Conservation (phyloP, 768 basidiomycete species). For the Pulveroboletus sp. region DNA sequence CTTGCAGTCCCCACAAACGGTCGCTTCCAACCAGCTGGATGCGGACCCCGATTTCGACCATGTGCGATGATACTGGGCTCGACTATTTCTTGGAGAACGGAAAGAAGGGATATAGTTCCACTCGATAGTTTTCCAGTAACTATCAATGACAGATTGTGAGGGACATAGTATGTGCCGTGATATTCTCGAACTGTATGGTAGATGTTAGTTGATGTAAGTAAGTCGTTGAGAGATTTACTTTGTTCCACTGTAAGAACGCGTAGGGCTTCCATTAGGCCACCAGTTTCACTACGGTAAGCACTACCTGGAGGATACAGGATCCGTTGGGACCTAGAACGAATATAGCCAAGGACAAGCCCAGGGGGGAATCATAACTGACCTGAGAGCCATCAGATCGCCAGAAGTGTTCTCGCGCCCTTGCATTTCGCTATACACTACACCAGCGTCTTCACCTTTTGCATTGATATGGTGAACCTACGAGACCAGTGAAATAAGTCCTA, state of each 20-base stretch:
- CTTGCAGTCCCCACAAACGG: conserved; percentile 91
- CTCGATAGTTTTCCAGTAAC: conserved; percentile 84
- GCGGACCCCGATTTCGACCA: conserved; percentile 64
- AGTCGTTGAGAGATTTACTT: conserved; percentile 48
- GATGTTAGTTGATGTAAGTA: conserved; percentile 14
- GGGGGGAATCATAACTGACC: conserved; percentile 48
- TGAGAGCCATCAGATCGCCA: conserved; percentile 84
- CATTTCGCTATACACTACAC: conserved; percentile 98
- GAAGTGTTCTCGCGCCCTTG: conserved; percentile 94
- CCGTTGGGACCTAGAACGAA: conserved; percentile 61
- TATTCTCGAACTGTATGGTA: conserved; percentile 73
- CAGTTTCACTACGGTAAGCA: conserved; percentile 95
- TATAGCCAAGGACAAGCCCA: conserved; percentile 2
- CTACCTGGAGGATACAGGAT: conserved; percentile 78
- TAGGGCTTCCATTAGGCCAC: conserved; percentile 91
- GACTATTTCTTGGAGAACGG: conserved; percentile 77
- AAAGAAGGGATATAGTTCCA: conserved; percentile 71
- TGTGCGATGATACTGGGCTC: conserved; percentile 82
- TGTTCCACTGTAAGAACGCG: conserved; percentile 83
- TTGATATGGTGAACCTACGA: conserved; percentile 91
- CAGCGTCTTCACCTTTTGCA: conserved; percentile 84
- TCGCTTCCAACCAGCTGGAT: conserved; percentile 83
- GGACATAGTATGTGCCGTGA: conserved; percentile 86
- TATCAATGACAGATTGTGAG: conserved; percentile 89
- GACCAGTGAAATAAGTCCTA: conserved; percentile 3